phyloP scores from a whole-genome alignment of 805 yeast genomes.

The Cyberlindnera samutprakarnensis region DNA sequence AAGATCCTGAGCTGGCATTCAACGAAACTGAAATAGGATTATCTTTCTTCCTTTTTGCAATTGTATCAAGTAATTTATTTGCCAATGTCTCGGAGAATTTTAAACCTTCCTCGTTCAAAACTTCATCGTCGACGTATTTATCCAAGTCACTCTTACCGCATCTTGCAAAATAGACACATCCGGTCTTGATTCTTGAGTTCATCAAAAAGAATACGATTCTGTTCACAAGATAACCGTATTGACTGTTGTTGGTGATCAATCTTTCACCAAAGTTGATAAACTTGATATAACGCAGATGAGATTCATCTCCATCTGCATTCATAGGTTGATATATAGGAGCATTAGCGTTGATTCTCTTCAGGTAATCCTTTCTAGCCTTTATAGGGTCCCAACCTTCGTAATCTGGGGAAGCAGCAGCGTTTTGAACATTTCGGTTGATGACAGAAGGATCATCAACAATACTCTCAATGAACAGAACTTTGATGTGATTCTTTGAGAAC shows the following conservation, averaged over 20 bases:
- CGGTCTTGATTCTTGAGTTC: conserved; percentile 82
- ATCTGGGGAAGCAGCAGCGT: conserved; percentile 85
- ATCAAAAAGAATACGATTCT: conserved; percentile 87
- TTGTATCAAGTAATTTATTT: conserved; percentile 36
- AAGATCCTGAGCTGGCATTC: conserved; percentile 13
- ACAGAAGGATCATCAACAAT: conserved; percentile 67
- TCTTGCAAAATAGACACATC: conserved; percentile 89
- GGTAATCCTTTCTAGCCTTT: conserved; percentile 71
- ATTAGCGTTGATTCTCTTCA: conserved; percentile 60
- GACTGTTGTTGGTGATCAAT: conserved; percentile 70
- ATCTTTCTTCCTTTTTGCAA: conserved; percentile 25
- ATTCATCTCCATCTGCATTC: conserved; percentile 35
- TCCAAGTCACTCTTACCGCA: conserved; percentile 46
- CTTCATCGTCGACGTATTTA: conserved; percentile 72
- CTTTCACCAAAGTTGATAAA: conserved; percentile 87
- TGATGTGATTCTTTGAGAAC: conserved; percentile 54
- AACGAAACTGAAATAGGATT: conserved; percentile 3
- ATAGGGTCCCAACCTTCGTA: conserved; percentile 69
- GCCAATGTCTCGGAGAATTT: conserved; percentile 60
- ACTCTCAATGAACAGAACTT: conserved; percentile 83
- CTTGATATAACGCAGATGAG: conserved; percentile 66
- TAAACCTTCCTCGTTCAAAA: conserved; percentile 66
- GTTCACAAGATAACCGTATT: conserved; percentile 82
- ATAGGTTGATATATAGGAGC: conserved; percentile 69
- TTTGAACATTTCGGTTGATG: conserved; percentile 68